Base-by-base conservation (phyloP, 1,284 basidiomycete genomes). In the Vanrija sp. region DNA sequence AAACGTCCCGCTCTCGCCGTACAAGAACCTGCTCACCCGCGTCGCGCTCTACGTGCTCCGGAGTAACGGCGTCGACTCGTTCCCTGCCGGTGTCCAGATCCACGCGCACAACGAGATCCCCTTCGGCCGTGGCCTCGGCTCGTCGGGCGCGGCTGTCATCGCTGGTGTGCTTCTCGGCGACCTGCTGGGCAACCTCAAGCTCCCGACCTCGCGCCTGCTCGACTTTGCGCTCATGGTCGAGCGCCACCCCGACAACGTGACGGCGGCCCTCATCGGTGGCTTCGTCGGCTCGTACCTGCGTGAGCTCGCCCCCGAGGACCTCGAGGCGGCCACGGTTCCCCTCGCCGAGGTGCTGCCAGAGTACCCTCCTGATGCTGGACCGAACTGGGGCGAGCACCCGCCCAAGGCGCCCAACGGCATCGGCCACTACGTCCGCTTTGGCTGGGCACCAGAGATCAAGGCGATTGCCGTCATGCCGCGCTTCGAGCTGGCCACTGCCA, bases 151-250 rank as follows among this genome's bases (percentile, higher is more conserved):
- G 6, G 96, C 96, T 14, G 96, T 99, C 64, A 89, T 99, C 65
- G 95, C 93, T 0, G 96, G 96, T 44, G 89, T 97, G 23, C 81
- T 97, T 38, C 83, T 99, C 46, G 96, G 88, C 40, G 85, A 94
- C 73, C 82, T 86, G 18, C 80, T 98, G 14, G 95, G 91, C 15
- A 64, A 84, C 47, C 82, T 98, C 58, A 72, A 81, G 23, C 83
- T 98, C 14, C 72, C 86, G 16, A 81, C 78, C 29, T 83, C 82
- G 49, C 85, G 96, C 26, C 80, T 96, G 65, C 83, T 98, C 55
- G 96, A 99, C 78, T 95, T 92, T 72, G 94, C 96, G 1, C 82
- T 99, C 55, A 98, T 99, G 96, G 94, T 99, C 67, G 96, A 99
- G 77, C 84, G 96, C 10, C 96, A 99, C 75, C 96, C 96, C 8